A percentile compares a stretch with the other conserved stretches of the same genome.
These are phyloP conservation scores for Corinectria fuckeliana DNA, from an alignment of 2,329 filamentous ascomycete species.

Conservation along the genomic window DNA sequence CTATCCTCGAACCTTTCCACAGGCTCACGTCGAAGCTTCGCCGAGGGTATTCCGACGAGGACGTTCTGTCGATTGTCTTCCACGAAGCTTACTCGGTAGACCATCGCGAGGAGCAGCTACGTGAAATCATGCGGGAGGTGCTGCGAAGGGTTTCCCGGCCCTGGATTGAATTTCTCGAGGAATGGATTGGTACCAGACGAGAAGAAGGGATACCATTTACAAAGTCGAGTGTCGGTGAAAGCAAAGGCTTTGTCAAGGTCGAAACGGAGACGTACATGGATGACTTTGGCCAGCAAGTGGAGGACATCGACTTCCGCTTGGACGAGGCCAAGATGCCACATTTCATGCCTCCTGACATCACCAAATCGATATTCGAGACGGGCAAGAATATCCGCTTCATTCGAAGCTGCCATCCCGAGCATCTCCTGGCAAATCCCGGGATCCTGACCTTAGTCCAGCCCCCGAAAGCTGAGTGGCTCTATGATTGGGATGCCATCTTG, in stretches of 20 bases:
- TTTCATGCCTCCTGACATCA: conserved; percentile 75
- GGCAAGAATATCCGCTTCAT: conserved; percentile 79
- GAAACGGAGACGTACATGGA: conserved; percentile 62
- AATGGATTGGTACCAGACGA: conserved; percentile 75
- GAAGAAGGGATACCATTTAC: conserved; percentile 63
- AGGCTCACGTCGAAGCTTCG: conserved; percentile 56
- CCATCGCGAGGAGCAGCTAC: conserved; percentile 66
- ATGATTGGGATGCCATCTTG: conserved; percentile 74
- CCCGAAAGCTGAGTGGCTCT: conserved; percentile 70
- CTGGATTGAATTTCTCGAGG: conserved; percentile 71
- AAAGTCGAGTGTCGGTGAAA: conserved; percentile 51
- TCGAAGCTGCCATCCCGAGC: conserved; percentile 71
- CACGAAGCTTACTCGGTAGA: conserved; percentile 68
- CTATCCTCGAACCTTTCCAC: conserved; percentile 59
- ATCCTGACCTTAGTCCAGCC: conserved; percentile 55
- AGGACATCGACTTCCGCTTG: conserved; percentile 67
- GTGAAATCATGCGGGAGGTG: conserved; percentile 70
- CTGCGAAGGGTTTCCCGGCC: conserved; percentile 67
- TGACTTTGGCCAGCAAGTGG: conserved; percentile 63
- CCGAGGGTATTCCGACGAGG: conserved; percentile 60
- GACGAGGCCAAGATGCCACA: conserved; percentile 70
- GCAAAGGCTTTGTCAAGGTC: conserved; percentile 66
- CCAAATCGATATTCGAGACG: conserved; percentile 76
- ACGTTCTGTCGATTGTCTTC: conserved; percentile 67
- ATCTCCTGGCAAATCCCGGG: conserved; percentile 67